Conservation (phyloP, 306 rosid species). For the Leucaena leucocephala region DNA sequence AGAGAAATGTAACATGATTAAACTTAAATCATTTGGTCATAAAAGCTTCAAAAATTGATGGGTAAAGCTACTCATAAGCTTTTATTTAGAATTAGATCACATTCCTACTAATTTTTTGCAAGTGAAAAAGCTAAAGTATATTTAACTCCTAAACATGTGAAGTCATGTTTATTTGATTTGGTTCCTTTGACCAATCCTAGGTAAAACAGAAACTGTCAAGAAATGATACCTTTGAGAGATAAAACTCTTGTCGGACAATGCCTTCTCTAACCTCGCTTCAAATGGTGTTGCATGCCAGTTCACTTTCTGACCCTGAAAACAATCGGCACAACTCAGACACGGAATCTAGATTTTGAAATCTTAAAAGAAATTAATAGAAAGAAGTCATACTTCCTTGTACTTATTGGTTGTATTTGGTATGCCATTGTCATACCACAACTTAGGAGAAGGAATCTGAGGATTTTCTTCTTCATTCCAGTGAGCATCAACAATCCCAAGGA, state of each 20-base stretch:
- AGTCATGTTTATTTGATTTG: not conserved
- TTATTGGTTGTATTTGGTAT: slow-evolving; percentile 92
- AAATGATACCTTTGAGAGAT: slow-evolving; percentile 55
- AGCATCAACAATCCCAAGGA: slow-evolving; percentile 90
- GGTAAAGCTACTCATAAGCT: not conserved
- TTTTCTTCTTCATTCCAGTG: slow-evolving; percentile 63
- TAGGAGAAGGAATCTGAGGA: slow-evolving; percentile 62
- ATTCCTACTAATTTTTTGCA: not conserved
- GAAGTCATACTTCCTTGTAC: slow-evolving; percentile 77
- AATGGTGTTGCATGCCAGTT: slow-evolving; percentile 97
- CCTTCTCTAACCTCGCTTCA: slow-evolving; percentile 93
- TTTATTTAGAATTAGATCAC: not conserved
- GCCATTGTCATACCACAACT: slow-evolving; percentile 93
- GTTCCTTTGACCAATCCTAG: not conserved
- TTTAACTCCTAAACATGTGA: not conserved
- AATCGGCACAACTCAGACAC: slow-evolving; percentile 25
- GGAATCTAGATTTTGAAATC: slow-evolving; percentile 10
- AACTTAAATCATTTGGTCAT: not conserved
- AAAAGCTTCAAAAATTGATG: not conserved
- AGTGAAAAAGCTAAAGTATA: not conserved
- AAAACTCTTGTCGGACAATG: slow-evolving; percentile 76
- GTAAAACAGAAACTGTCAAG: not conserved
- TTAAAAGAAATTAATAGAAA: not conserved
- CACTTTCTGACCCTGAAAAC: slow-evolving; percentile 85
- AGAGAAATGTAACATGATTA: not conserved